Base-by-base conservation (phyloP, 306 rosid species). In the Prunus campanulata region DNA sequence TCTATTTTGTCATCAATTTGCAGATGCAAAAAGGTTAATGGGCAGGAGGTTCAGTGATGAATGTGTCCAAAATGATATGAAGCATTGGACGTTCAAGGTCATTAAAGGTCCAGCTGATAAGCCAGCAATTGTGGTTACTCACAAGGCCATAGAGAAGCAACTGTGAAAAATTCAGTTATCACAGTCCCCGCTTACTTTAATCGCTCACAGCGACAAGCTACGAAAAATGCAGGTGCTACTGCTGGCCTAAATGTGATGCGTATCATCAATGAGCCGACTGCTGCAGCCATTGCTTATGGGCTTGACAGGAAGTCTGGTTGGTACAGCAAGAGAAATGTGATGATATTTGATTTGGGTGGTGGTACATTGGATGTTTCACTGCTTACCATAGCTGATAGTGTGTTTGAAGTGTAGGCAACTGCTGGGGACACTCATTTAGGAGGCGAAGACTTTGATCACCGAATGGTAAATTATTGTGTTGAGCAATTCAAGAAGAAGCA, bases 281-380 rank as follows among this genome's bases (percentile, higher is more conserved):
- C 42, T 0, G 96, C 96, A 0, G 96, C 92, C 13, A 88, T 90
- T 62, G 96, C 96, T 0, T 90, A 90, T 4, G 96, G 96, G 12
- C 87, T 90, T 32, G 92, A 90, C 81, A 88, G 86, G 70, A 90
- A 88, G 30, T 88, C 91, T 0, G 77, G 87, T 86, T 5, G 92
- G 91, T 3, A 48, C 0, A 48, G 51, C 14, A 88, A 90, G 8
- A 35, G 42, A 35, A 35, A 35, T 35, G 42, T 1, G 8, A 35
- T 35, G 8, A 35, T 35, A 35, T 35, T 35, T 35, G 42, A 35
- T 35, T 35, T 35, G 0, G 42, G 42, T 35, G 42, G 42, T 35
- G 42, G 42, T 35, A 35, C 42, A 0, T 6, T 35, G 42, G 39
- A 32, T 32, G 39, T 32, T 32, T 32, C 39, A 32, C 39, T 32